Conservation (phyloP, 169 alveolate species). For the Miamiensis avidus region DNA sequence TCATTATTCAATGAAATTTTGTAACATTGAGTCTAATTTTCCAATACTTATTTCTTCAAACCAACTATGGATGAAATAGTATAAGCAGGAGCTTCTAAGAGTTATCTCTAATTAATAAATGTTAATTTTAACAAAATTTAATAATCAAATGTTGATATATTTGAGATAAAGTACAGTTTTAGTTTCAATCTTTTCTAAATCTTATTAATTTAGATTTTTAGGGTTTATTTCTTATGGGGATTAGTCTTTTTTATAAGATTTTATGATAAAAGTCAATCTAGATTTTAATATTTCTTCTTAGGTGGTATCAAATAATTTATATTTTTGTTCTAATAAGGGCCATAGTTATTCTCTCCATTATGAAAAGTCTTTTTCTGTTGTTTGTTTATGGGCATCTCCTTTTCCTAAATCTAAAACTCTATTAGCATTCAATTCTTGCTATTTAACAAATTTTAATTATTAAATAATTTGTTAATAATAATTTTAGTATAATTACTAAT, state of each 20-base stretch:
- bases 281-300: neutral
- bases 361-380: neutral
- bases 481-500: neutral
- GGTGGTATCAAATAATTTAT: neutral
- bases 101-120: too few relatives aligned
- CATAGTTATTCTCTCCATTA: neutral
- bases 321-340: neutral
- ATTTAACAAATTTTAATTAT: too few relatives aligned
- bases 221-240: neutral
- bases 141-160: too few relatives aligned
- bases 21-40: neutral
- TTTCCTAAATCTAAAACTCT: neutral
- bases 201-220: neutral
- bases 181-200: too few relatives aligned
- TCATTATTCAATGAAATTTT: neutral
- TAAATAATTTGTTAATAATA: too few relatives aligned
- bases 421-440: neutral
- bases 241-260: neutral
- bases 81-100: neutral
- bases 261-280: neutral
- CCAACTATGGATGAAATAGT: neutral
- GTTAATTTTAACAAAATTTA: too few relatives aligned
- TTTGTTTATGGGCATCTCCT: neutral
- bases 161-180: too few relatives aligned
- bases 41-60: neutral